These are phyloP conservation scores for Orbilia blumenaviensis DNA, from an alignment of 2,329 filamentous ascomycete species.

Conservation along the genomic window DNA sequence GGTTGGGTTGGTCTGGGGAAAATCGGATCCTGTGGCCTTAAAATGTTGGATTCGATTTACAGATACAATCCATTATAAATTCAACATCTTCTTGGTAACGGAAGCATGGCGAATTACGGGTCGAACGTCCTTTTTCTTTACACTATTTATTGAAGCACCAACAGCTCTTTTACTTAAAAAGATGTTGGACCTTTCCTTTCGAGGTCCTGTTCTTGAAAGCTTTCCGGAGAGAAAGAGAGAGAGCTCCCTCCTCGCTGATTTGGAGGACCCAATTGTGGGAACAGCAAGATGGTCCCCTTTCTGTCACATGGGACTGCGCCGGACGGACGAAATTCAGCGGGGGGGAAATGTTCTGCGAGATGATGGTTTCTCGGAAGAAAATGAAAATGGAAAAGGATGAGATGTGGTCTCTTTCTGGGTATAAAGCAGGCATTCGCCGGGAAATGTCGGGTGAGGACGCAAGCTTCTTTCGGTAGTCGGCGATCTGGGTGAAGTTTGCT, in stretches of 20 bases:
- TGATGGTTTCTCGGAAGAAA: conserved; percentile 1
- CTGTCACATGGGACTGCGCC: conserved; percentile 35
- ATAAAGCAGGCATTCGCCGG: conserved; percentile 45
- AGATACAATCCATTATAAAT: too few relatives aligned
- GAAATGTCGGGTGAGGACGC: conserved; percentile 51
- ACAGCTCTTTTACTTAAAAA: background rate
- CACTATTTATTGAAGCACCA: background rate
- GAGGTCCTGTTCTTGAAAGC: background rate
- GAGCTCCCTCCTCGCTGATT: conserved; percentile 40
- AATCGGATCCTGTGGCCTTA: background rate
- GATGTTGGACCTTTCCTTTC: background rate
- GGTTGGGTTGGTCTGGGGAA: conserved; percentile 5
- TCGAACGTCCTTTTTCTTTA: background rate
- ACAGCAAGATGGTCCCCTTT: background rate
- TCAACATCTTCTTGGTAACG: background rate
- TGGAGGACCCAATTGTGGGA: too few relatives aligned
- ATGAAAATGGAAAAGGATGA: background rate
- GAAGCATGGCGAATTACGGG: background rate
- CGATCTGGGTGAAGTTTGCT: conserved; percentile 43
- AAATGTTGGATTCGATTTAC: background rate
- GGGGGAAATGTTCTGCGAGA: background rate
- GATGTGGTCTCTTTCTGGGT: conserved; percentile 31
- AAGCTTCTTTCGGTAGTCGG: conserved; percentile 50
- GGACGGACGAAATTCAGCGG: conserved; percentile 25
- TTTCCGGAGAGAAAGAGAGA: conserved; percentile 32